A percentile compares a stretch with the other conserved stretches of the same genome.
These are phyloP conservation scores for Phytophthora pluvialis DNA, from an alignment of 352 stramenopile genomes.

Conservation along the genomic window DNA sequence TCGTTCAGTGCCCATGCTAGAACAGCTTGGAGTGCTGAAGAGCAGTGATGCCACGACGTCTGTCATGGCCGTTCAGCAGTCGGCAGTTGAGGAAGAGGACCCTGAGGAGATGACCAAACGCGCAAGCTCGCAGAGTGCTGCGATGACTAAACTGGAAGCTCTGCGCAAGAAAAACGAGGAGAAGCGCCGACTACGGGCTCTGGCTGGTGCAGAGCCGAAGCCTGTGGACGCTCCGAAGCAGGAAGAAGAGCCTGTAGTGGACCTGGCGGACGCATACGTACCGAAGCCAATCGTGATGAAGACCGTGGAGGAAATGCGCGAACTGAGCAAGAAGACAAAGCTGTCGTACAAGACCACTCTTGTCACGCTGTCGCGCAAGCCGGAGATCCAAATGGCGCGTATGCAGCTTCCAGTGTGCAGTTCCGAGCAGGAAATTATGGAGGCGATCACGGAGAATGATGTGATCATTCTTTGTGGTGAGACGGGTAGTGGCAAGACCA, in stretches of 20 bases:
- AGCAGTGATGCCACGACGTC: slow-evolving; percentile 7
- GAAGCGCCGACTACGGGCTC: slow-evolving; percentile 56
- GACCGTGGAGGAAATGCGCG: slow-evolving; percentile 60
- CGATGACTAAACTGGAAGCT: slow-evolving; percentile 70
- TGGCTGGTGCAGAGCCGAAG: slow-evolving; percentile 21
- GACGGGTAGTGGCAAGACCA: slow-evolving; percentile 98
- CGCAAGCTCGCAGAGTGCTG: slow-evolving; percentile 64
- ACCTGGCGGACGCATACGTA: slow-evolving; percentile 58
- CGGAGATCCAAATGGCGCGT: slow-evolving; percentile 88
- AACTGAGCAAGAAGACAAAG: slow-evolving; percentile 53
- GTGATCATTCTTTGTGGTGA: slow-evolving; percentile 99
- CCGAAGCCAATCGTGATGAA: slow-evolving; percentile 76
- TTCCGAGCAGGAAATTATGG: slow-evolving; percentile 99
- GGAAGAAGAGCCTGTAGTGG: slow-evolving; percentile 33
- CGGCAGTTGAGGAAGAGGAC: slow-evolving; percentile 13
- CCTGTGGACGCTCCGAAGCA: slow-evolving; percentile 3
- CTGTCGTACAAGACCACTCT: slow-evolving; percentile 75
- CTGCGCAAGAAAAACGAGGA: slow-evolving; percentile 85
- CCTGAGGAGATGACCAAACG: slow-evolving; percentile 26
- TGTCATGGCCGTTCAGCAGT: slow-evolving; percentile 15
- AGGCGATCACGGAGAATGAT: slow-evolving; percentile 94
- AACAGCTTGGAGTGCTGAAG: neutral
- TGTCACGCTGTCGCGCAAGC: slow-evolving; percentile 77
- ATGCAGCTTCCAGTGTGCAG: slow-evolving; percentile 97
- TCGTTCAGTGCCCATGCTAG: slow-evolving; percentile 40